phyloP scores from a whole-genome alignment of 371 early-diverging fungal species.

The Quaeritorhiza haematococci region DNA sequence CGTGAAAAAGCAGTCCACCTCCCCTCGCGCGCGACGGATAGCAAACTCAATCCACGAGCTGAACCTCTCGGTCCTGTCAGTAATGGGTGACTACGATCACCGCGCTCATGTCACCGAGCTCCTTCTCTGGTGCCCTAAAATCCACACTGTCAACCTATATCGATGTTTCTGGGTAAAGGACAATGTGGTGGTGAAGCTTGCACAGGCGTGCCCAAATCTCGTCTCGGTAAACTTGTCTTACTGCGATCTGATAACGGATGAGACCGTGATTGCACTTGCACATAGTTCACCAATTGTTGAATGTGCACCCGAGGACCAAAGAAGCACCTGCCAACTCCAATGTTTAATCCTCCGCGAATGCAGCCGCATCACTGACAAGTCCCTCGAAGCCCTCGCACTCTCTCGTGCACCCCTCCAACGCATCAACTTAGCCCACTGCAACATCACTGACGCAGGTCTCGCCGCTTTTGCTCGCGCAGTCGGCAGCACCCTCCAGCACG shows the following conservation, averaged over 20 bases:
- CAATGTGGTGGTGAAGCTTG: not conserved
- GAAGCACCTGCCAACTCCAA: too few species aligned
- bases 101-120: not conserved
- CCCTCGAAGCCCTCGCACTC: not conserved
- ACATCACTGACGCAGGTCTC: too few species aligned
- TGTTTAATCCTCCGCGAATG: not conserved
- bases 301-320: too few species aligned
- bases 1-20: too few species aligned
- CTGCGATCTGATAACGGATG: not conserved
- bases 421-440: too few species aligned
- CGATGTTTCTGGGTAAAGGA: not conserved
- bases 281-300: too few species aligned
- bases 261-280: too few species aligned
- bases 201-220: not conserved
- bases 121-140: not conserved
- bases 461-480: too few species aligned
- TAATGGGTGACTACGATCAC: not conserved
- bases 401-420: too few species aligned
- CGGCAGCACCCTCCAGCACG: too few species aligned
- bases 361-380: not conserved
- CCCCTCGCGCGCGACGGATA: too few species aligned
- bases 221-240: not conserved
- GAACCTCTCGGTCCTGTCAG: conserved; percentile 1
- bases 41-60: too few species aligned
- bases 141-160: not conserved